A percentile compares a stretch with the other conserved stretches of the same genome.
phyloP scores from a whole-genome alignment of 192 early-diverging fungal genomes.

The Kappamyces sp. region DNA sequence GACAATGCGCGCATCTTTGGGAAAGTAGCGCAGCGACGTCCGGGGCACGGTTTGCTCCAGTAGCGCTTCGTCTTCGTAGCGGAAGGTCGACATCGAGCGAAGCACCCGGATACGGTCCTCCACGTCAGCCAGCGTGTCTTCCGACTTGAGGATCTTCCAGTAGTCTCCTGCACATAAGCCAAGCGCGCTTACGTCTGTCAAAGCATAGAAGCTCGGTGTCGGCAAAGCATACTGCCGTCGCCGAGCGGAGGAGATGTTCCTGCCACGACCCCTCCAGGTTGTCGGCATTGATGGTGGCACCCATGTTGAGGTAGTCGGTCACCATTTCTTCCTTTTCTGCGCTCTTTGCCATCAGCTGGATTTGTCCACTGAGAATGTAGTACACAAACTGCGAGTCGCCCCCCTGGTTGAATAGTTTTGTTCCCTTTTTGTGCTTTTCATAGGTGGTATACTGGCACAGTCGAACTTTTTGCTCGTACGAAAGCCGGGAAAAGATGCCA shows the following conservation, averaged over 20 bases:
- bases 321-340: background rate
- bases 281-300: background rate
- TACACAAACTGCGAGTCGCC: background rate
- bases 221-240: background rate
- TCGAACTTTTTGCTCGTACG: conserved; percentile 2
- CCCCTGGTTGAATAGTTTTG: background rate
- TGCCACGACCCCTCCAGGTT: conserved; percentile 4
- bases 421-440: conserved; percentile 9
- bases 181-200: conserved; percentile 1
- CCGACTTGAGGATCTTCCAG: background rate
- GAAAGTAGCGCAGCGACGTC: conserved; percentile 2
- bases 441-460: background rate
- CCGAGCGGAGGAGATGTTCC: background rate
- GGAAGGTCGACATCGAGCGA: background rate
- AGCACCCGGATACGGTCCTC: background rate
- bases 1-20: background rate
- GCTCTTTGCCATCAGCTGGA: conserved; percentile 3
- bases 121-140: conserved; percentile 2
- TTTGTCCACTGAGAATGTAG: conserved; percentile 12
- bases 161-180: background rate
- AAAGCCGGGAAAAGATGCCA: background rate
- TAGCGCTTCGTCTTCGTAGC: background rate
- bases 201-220: conserved; percentile 7
- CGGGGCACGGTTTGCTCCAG: conserved; percentile 6
- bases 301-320: background rate